Percentiles rank a stretch among this genome's conserved stretches.
These are phyloP conservation scores for Schizonepeta tenuifolia DNA, from an alignment of 257 asterid genomes.

Conservation along the genomic window DNA sequence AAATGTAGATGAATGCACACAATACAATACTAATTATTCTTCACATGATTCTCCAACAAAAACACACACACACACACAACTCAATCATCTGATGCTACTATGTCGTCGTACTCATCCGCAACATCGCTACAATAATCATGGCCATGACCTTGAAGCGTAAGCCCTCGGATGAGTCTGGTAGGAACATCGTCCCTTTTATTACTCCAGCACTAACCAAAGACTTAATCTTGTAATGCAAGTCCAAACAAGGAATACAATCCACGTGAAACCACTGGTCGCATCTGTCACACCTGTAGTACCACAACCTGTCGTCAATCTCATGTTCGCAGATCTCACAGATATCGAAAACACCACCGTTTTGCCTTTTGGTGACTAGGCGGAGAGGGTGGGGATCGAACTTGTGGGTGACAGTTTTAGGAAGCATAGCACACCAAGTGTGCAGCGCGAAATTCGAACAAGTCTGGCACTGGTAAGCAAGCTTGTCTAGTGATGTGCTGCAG, in stretches of 20 bases:
- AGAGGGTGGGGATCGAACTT: constrained; percentile 3
- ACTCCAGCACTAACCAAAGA: neutral
- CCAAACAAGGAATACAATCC: neutral
- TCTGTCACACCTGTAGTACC: neutral
- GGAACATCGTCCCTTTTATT: neutral
- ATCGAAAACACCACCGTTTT: neutral
- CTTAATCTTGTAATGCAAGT: neutral
- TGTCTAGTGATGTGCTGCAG: neutral
- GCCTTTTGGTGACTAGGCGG: neutral
- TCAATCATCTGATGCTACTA: no score
- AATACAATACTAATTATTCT: no score
- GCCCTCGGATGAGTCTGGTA: neutral
- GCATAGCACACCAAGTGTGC: constrained; percentile 11
- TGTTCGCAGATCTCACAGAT: neutral
- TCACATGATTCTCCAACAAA: no score
- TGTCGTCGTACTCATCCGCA: neutral
- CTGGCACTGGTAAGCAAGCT: neutral
- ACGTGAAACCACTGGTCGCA: neutral
- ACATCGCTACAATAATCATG: neutral
- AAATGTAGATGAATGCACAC: no score
- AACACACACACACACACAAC: no score
- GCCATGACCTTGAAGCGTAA: neutral
- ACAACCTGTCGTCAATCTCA: neutral
- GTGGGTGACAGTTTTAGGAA: neutral
- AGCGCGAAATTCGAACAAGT: neutral